phyloP scores from a whole-genome alignment of 768 basidiomycete genomes.

The Russula emetica region DNA sequence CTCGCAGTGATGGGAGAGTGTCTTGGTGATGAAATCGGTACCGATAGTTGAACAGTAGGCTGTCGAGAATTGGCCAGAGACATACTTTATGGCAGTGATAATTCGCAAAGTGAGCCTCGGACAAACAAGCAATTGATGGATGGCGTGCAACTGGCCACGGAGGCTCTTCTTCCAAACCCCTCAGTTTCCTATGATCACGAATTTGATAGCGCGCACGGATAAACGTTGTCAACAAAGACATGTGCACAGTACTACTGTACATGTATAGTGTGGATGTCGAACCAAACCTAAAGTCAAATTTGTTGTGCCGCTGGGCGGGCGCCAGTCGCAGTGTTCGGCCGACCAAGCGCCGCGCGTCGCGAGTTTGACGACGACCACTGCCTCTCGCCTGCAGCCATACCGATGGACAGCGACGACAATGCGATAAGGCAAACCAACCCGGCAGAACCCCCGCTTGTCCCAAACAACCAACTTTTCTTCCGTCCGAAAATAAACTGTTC shows the following conservation, averaged over 20 bases:
- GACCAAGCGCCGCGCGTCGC: not conserved
- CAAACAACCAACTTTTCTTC: not conserved
- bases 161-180: constrained; percentile 84
- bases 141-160: constrained; percentile 56
- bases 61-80: constrained; percentile 68
- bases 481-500: constrained; percentile 36
- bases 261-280: too few relatives aligned
- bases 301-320: not conserved
- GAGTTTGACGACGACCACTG: too few relatives aligned
- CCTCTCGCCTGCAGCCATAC: not conserved
- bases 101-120: too few relatives aligned
- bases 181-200: constrained; percentile 76
- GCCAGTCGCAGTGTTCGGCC: not conserved
- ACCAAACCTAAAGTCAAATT: too few relatives aligned
- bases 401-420: not conserved
- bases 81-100: too few relatives aligned
- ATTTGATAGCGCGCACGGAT: constrained; percentile 67
- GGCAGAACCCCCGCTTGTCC: not conserved
- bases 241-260: too few relatives aligned
- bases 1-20: constrained; percentile 54
- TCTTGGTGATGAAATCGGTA: constrained; percentile 82
- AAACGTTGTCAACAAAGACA: too few relatives aligned
- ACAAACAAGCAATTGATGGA: too few relatives aligned
- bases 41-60: constrained; percentile 84
- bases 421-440: not conserved